Percentiles rank a stretch among this genome's conserved stretches.
phyloP scores from a whole-genome alignment of 108 stramenopile species.

The Mayamaea pseudoterrestris region DNA sequence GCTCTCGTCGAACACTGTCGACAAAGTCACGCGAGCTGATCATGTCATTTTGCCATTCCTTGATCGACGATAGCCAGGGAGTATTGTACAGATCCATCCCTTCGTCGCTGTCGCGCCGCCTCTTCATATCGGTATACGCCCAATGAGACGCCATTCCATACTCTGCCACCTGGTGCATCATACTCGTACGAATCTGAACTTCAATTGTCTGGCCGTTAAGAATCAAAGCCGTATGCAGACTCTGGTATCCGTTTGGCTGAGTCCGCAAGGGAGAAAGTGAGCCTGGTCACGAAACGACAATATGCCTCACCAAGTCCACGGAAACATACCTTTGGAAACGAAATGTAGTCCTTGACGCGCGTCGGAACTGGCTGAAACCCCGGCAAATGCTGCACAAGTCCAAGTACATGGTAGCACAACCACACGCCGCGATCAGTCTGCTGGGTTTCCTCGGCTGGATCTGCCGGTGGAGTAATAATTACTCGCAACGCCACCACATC shows the following conservation, averaged over 20 bases:
- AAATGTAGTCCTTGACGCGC: conserved; percentile 90
- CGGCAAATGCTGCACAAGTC: conserved; percentile 78
- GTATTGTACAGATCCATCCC: conserved; percentile 49
- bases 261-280: too few species aligned
- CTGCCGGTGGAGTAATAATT: conserved; percentile 59
- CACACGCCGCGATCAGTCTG: conserved; percentile 62
- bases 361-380: conserved; percentile 85
- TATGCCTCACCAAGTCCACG: too few species aligned
- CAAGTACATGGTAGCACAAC: conserved; percentile 92
- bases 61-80: conserved; percentile 81
- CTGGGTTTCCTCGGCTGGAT: conserved; percentile 17
- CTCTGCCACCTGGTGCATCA: conserved; percentile 92
- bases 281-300: too few species aligned
- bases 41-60: conserved; percentile 83
- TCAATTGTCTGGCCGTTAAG: conserved; percentile 85
- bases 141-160: conserved; percentile 92
- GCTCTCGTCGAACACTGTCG: conserved; percentile 71
- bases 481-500: conserved; percentile 91
- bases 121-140: conserved; percentile 69
- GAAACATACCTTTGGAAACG: conserved; percentile 89
- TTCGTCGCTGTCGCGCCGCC: conserved; percentile 14
- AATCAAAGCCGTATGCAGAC: conserved; percentile 82
- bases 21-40: conserved; percentile 75
- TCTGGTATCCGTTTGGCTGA: conserved; percentile 90
- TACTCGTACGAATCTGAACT: conserved; percentile 87